A percentile compares a stretch with the other conserved stretches of the same genome.
phyloP scores from a whole-genome alignment of 139 green algal genomes.

The Microglena sp. region DNA sequence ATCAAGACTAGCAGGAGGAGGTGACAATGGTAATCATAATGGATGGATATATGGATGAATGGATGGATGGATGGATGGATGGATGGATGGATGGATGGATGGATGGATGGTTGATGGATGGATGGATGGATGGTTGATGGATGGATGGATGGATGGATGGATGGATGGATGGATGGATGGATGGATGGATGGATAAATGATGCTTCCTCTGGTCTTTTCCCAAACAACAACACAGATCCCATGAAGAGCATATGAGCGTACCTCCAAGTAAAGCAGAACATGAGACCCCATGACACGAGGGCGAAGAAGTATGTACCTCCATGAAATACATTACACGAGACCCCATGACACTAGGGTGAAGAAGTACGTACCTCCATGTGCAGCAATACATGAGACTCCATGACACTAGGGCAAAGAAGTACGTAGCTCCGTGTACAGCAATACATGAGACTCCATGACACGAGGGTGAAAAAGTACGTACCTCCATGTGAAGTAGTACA shows the following conservation, averaged over 20 bases:
- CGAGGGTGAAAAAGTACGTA: conserved; percentile 3
- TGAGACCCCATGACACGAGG: background rate
- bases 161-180: no score
- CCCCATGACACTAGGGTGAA: background rate
- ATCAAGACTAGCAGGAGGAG: background rate
- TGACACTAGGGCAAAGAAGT: background rate
- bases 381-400: background rate
- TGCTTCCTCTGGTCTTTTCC: no score
- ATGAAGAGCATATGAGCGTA: background rate
- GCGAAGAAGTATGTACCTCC: background rate
- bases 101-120: no score
- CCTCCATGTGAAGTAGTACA: conserved; percentile 33
- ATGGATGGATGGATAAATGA: no score
- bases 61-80: no score
- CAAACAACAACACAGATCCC: background rate
- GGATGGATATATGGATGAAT: no score
- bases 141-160: no score
- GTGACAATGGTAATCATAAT: no score
- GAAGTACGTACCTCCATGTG: background rate
- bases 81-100: no score
- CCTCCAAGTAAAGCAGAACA: background rate
- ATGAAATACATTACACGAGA: background rate
- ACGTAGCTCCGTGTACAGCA: background rate
- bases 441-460: background rate
- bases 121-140: no score